Conservation (phyloP, 176 grass and related monocot genomes). For the Lolium perenne region DNA sequence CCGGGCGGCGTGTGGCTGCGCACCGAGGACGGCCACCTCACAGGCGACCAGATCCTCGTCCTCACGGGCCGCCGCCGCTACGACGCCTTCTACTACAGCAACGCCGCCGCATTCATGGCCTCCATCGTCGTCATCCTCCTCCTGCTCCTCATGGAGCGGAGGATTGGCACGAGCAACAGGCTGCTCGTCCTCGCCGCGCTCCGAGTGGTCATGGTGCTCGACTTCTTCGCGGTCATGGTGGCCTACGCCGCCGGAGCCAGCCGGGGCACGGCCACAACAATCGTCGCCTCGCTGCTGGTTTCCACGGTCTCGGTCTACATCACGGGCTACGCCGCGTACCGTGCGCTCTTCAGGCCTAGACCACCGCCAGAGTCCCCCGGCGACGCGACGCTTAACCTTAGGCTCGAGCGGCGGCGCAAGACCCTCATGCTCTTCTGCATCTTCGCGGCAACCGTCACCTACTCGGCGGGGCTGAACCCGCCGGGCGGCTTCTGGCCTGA, state of each 20-base stretch:
- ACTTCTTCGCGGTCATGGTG: background rate
- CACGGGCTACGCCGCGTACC: background rate
- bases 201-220: background rate
- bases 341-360: background rate
- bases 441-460: background rate
- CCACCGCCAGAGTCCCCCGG: background rate
- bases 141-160: conserved; percentile 26
- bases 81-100: conserved; percentile 17
- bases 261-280: background rate
- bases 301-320: background rate
- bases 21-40: background rate
- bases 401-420: background rate
- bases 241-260: conserved; percentile 30
- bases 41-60: background rate
- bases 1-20: conserved; percentile 13
- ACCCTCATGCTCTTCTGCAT: conserved; percentile 4
- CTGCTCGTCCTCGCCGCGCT: background rate
- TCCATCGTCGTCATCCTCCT: conserved; percentile 33
- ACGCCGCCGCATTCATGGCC: background rate
- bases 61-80: background rate
- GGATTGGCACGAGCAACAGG: background rate
- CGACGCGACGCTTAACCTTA: background rate
- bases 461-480: conserved; percentile 13
- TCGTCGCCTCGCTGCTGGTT: background rate
- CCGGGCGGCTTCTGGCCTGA: conserved; percentile 40